These are phyloP conservation scores for Chrysopogon serrulatus DNA, from an alignment of 176 grass and related monocot species.

Conservation along the genomic window DNA sequence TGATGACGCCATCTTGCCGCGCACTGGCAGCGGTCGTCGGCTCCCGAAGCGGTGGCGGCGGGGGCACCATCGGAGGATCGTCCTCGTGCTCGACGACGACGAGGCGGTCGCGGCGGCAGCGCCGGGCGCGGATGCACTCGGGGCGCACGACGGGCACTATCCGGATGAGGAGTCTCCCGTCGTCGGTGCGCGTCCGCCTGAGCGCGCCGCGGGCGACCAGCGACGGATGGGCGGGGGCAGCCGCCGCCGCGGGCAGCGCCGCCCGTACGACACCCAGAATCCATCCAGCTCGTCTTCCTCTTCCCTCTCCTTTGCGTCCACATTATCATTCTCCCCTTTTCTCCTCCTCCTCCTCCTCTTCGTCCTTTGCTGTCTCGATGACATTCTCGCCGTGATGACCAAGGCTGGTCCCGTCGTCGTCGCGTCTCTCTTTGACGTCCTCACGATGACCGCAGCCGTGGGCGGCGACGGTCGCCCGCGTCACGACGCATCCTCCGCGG, in stretches of 20 bases:
- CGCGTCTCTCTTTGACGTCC: not conserved
- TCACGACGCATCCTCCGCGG: not conserved
- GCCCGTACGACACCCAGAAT: slow-evolving; percentile 37
- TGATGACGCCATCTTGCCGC: not conserved
- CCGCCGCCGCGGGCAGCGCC: not conserved
- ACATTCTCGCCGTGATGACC: not conserved
- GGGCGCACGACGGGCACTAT: slow-evolving; percentile 7
- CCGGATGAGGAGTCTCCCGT: slow-evolving; percentile 45
- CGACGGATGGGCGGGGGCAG: slow-evolving; percentile 56
- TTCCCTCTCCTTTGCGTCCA: not conserved
- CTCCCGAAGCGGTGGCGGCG: not conserved
- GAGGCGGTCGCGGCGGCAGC: not conserved
- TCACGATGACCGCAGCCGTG: not conserved
- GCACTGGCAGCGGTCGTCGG: not conserved
- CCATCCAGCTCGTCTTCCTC: not conserved
- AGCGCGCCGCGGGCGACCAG: slow-evolving; percentile 32
- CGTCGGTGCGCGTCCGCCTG: slow-evolving; percentile 21
- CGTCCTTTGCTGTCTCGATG: not conserved
- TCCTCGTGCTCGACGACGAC: slow-evolving; percentile 25
- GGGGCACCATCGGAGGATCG: not conserved
- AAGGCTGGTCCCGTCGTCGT: not conserved
- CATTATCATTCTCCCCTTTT: too few species aligned
- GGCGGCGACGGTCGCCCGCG: not conserved
- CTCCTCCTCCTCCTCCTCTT: too few species aligned
- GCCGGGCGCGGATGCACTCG: slow-evolving; percentile 18